Evolutionary conservation across 805 yeast genomes (phyloP).

Genomic region (Candida suzukii): DNA sequence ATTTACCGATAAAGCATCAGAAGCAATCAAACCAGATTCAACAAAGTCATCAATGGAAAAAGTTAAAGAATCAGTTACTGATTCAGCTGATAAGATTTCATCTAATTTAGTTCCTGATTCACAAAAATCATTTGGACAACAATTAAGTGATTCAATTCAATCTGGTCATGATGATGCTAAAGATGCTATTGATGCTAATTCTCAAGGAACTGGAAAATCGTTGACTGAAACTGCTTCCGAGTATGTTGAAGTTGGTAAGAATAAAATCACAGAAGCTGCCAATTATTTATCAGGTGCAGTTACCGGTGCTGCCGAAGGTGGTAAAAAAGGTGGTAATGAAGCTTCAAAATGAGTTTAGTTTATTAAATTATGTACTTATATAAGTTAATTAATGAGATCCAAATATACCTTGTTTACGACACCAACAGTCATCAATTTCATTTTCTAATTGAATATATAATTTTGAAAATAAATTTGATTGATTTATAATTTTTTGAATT

Average conservation of each 20-base stretch:
- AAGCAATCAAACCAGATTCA: conserved; percentile 65
- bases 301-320: conserved; percentile 44
- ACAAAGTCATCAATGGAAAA: conserved; percentile 60
- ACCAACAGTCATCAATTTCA: conserved; percentile 34
- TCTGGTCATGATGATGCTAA: conserved; percentile 41
- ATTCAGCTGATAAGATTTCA: conserved; percentile 57
- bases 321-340: conserved; percentile 9
- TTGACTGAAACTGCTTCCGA: conserved; percentile 37
- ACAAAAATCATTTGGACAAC: conserved; percentile 64
- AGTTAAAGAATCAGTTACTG: conserved; percentile 69
- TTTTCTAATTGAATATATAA: conserved; percentile 28
- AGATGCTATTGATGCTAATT: conserved; percentile 7
- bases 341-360: background rate
- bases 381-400: conserved; percentile 11
- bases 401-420: conserved; percentile 23
- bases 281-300: conserved; percentile 55
- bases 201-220: too few species aligned
- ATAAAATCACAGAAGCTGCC: conserved; percentile 40
- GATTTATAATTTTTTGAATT: conserved; percentile 20
- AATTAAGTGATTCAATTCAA: conserved; percentile 38
- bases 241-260: conserved; percentile 41
- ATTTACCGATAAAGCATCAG: conserved; percentile 61
- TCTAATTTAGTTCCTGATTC: conserved; percentile 53
- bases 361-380: background rate
- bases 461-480: conserved; percentile 13